Percentiles rank a stretch among this genome's conserved stretches.
phyloP scores from a whole-genome alignment of 495 filamentous ascomycete genomes.

The Aspergillus indologenus region DNA sequence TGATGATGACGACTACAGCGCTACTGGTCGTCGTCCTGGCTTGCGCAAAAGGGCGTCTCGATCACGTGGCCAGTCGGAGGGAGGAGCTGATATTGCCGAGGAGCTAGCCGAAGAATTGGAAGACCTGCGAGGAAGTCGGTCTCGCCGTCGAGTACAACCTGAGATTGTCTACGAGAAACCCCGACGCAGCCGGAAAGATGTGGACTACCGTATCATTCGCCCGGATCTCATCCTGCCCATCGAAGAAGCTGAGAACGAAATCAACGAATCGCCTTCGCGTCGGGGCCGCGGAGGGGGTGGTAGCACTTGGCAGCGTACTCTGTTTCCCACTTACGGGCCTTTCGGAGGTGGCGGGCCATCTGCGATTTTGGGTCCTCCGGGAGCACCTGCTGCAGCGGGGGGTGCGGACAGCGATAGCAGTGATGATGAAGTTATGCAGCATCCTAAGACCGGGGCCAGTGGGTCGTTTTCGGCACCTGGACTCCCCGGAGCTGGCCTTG shows the following conservation, averaged over 20 bases:
- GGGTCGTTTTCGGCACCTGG: slow-evolving; percentile 65
- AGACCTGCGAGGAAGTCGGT: slow-evolving; percentile 58
- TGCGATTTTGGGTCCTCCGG: slow-evolving; percentile 74
- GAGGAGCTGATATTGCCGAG: slow-evolving; percentile 51
- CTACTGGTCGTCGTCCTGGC: slow-evolving; percentile 48
- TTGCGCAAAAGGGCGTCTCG: slow-evolving; percentile 48
- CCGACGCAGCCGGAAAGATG: slow-evolving; percentile 54
- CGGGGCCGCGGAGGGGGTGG: slow-evolving; percentile 52
- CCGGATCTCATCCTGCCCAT: slow-evolving; percentile 65
- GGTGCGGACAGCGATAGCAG: slow-evolving; percentile 93
- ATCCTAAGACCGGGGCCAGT: slow-evolving; percentile 36
- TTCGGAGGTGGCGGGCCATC: slow-evolving; percentile 80
- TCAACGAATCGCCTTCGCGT: slow-evolving; percentile 65
- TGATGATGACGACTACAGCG: slow-evolving; percentile 43
- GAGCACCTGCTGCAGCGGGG: slow-evolving; percentile 64
- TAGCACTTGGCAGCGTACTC: slow-evolving; percentile 62
- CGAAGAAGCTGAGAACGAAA: slow-evolving; percentile 64
- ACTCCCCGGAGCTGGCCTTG: slow-evolving; percentile 45
- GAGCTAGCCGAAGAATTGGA: slow-evolving; percentile 79
- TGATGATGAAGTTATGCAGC: slow-evolving; percentile 74
- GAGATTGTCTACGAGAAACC: slow-evolving; percentile 58
- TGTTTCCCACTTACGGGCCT: slow-evolving; percentile 85
- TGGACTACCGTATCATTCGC: slow-evolving; percentile 73
- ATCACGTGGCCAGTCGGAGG: slow-evolving; percentile 53
- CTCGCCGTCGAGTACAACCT: slow-evolving; percentile 49